Base-by-base conservation (phyloP, 2,329 filamentous ascomycete genomes). In the Phoma sp. region DNA sequence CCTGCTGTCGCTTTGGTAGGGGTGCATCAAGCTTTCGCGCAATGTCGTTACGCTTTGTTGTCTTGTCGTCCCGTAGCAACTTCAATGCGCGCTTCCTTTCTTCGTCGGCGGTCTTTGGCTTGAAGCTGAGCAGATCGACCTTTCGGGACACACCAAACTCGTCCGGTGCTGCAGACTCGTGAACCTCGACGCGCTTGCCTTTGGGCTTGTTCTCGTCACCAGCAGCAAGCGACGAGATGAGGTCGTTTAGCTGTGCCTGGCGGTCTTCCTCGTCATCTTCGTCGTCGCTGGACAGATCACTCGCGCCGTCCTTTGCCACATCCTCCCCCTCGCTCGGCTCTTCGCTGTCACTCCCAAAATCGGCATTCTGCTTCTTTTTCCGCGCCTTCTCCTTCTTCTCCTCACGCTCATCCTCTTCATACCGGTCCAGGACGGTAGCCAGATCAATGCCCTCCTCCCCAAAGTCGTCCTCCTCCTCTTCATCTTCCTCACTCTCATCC, bases 1-100 rank as follows among this genome's bases (percentile, higher is more conserved):
- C 92, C 74, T 98, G 94, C 66, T 96, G 90, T 57, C 93, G 85
- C 72, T 90, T 92, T 1, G 91, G 86, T 5, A 97, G 82, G 13
- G 94, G 93, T 2, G 93, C 90, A 27, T 89, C 87, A 4, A 98
- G 83, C 75, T 92, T 96, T 49, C 87, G 85, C 24, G 83, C 80
- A 32, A 85, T 79, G 15, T 84, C 83, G 49, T 65, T 81, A 56
- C 78, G 76, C 58, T 81, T 86, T 62, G 79, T 86, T 79, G 75
- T 77, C 63, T 85, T 86, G 62, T 88, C 85, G 68, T 85, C 87
- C 60, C 81, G 84, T 69, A 93, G 83, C 59, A 90, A 83, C 75
- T 94, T 95, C 44, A 95, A 81, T 0, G 91, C 88, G 67, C 88
- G 92, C 71, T 91, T 92, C 67, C 93, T 85, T 43, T 86, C 82